Evolutionary conservation across 768 basidiomycete genomes (phyloP).

Genomic region (Pleurotus ostreatus): DNA sequence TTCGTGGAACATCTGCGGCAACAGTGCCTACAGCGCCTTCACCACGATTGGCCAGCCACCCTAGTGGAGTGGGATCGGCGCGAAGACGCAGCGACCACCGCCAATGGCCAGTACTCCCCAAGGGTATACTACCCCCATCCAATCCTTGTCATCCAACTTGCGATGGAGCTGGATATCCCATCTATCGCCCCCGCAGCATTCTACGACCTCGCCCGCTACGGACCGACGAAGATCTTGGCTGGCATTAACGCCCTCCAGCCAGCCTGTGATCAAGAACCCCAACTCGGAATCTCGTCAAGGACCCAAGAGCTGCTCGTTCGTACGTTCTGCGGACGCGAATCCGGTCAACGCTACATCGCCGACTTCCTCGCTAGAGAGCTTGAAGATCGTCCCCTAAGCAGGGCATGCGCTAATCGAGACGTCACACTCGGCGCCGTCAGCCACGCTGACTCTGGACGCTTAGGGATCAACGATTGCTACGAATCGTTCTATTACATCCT

Average conservation of each 20-base stretch:
- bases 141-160: constrained; percentile 65
- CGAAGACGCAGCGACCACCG: constrained; percentile 51
- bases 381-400: constrained; percentile 41
- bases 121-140: constrained; percentile 62
- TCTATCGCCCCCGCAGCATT: constrained; percentile 65
- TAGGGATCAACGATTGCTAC: constrained; percentile 34
- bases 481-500: constrained; percentile 77
- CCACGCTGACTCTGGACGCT: neutral
- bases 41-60: constrained; percentile 63
- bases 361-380: constrained; percentile 57
- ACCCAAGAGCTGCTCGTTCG: constrained; percentile 29
- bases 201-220: constrained; percentile 73
- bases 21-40: constrained; percentile 56
- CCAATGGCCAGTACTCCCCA: constrained; percentile 51
- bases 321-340: constrained; percentile 62
- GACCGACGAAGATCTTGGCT: constrained; percentile 60
- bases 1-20: constrained; percentile 62
- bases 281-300: constrained; percentile 19
- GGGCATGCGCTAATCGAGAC: constrained; percentile 41
- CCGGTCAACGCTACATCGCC: constrained; percentile 57
- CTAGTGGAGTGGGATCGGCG: constrained; percentile 67
- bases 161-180: constrained; percentile 55
- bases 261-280: neutral
- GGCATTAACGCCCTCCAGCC: constrained; percentile 36
- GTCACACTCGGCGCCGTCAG: constrained; percentile 16